Evolutionary conservation across 1,284 basidiomycete genomes (phyloP).

Genomic region (Sporisorium graminicola): DNA sequence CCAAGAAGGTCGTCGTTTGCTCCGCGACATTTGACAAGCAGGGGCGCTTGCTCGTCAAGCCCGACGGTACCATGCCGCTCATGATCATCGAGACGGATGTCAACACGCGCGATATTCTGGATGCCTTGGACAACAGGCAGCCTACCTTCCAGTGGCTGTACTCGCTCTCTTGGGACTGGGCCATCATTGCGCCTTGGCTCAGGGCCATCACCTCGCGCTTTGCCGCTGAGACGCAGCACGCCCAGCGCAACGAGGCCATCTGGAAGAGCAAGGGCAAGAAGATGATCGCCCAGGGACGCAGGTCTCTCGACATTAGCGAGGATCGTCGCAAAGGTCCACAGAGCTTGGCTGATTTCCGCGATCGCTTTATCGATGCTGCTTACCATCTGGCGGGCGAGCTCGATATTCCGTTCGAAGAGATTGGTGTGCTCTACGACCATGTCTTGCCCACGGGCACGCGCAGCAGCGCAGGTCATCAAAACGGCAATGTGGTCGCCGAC

Average conservation of each 20-base stretch:
- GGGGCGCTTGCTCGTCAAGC: constrained; percentile 72
- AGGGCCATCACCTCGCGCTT: constrained; percentile 70
- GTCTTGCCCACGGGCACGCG: constrained; percentile 72
- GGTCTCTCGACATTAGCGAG: constrained; percentile 47
- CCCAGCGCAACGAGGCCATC: constrained; percentile 52
- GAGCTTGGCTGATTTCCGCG: constrained; percentile 70
- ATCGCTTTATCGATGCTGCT: constrained; percentile 72
- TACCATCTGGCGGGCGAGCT: constrained; percentile 71
- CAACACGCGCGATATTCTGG: constrained; percentile 70
- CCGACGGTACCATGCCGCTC: constrained; percentile 73
- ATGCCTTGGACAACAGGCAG: constrained; percentile 72
- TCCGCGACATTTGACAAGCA: constrained; percentile 72
- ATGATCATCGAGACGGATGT: constrained; percentile 73
- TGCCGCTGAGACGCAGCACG: constrained; percentile 37
- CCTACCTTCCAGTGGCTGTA: constrained; percentile 74
- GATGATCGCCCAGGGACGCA: constrained; percentile 57
- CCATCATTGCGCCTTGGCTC: constrained; percentile 71
- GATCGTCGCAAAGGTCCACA: constrained; percentile 47
- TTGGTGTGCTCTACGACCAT: constrained; percentile 77
- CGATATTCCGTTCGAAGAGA: constrained; percentile 71
- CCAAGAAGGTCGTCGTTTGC: constrained; percentile 73
- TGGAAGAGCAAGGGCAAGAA: constrained; percentile 52
- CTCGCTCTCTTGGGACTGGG: constrained; percentile 73
- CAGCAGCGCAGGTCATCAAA: constrained; percentile 14
- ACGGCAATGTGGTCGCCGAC: constrained; percentile 17